phyloP scores from a whole-genome alignment of 495 filamentous ascomycete species.

The Trichoderma virens region DNA sequence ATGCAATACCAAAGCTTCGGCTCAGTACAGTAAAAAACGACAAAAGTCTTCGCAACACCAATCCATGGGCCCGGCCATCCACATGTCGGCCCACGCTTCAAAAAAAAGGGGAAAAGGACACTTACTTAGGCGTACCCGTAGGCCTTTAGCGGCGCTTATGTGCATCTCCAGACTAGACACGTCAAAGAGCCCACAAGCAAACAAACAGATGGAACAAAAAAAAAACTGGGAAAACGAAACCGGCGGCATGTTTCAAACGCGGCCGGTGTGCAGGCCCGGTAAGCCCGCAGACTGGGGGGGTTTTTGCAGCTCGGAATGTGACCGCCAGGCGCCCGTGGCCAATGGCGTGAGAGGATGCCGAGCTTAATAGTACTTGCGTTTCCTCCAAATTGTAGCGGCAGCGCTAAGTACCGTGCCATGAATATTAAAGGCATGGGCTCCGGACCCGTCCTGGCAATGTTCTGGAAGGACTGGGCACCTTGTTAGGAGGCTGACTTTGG shows the following conservation, averaged over 20 bases:
- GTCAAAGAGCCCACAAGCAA: not conserved
- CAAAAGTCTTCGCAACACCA: no score
- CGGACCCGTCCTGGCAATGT: not conserved
- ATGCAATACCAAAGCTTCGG: no score
- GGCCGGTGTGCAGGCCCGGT: not conserved
- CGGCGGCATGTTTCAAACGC: not conserved
- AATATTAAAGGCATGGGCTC: no score
- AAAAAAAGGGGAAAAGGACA: no score
- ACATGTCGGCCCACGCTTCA: no score
- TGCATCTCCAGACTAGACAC: not conserved
- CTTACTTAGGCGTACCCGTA: no score
- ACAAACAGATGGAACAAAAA: not conserved
- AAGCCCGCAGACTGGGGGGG: not conserved
- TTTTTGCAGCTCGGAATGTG: not conserved
- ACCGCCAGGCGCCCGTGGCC: not conserved
- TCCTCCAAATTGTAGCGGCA: not conserved
- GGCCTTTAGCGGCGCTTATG: no score
- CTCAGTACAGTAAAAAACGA: no score
- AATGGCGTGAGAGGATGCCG: no score
- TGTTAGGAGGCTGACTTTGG: not conserved
- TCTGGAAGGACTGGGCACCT: not conserved
- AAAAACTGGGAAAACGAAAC: not conserved
- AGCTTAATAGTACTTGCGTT: no score
- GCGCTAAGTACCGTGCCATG: no score
- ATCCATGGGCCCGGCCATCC: no score